These are phyloP conservation scores for Azolla pinnata DNA, from an alignment of 75 land plant genomes.

Conservation along the genomic window DNA sequence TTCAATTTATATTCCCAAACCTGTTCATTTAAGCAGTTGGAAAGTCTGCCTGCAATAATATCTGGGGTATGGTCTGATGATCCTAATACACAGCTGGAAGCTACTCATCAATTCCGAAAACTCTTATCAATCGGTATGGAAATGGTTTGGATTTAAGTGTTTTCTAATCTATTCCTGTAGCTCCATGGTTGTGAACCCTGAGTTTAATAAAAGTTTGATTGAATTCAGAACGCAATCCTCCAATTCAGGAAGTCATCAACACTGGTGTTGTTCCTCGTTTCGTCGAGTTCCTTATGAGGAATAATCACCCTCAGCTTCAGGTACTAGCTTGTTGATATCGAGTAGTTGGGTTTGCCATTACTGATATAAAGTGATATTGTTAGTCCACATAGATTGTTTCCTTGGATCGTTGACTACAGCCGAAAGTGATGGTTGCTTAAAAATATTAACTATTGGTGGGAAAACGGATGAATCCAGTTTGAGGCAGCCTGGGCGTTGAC, in stretches of 20 bases:
- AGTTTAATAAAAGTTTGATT: neutral
- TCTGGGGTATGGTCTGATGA: slow-evolving; percentile 55
- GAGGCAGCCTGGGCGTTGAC: slow-evolving; percentile 94
- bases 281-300: slow-evolving; percentile 54
- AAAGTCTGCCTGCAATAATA: slow-evolving; percentile 58
- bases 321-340: slow-evolving; percentile 17
- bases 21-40: too few relatives aligned
- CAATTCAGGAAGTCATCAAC: slow-evolving; percentile 59
- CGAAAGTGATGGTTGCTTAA: too few relatives aligned
- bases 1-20: too few relatives aligned
- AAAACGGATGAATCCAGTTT: slow-evolving; percentile 66
- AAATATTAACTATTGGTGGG: too few relatives aligned
- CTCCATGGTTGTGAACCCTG: too few relatives aligned
- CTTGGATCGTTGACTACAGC: too few relatives aligned
- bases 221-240: slow-evolving; percentile 23
- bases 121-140: slow-evolving; percentile 72
- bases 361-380: neutral
- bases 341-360: neutral
- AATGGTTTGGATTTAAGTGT: neutral
- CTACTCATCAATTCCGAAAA: slow-evolving; percentile 71
- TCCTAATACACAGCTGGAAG: slow-evolving; percentile 46
- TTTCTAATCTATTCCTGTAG: neutral
- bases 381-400: too few relatives aligned
- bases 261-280: slow-evolving; percentile 63
- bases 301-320: slow-evolving; percentile 74